These are phyloP conservation scores for Senecio squalidus DNA, from an alignment of 140 eudicot species.

Conservation along the genomic window DNA sequence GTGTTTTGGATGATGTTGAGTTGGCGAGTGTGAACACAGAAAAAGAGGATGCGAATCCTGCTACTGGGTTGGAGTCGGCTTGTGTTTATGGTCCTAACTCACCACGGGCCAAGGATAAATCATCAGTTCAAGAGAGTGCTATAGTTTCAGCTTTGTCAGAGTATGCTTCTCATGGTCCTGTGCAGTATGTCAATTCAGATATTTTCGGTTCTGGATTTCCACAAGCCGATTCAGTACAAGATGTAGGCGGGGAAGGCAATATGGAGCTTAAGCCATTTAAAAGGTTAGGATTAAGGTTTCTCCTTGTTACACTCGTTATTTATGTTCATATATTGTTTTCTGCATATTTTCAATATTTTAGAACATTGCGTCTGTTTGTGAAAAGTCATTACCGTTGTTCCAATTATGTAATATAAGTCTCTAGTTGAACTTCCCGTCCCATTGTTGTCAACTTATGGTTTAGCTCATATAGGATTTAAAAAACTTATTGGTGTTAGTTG, in stretches of 20 bases:
- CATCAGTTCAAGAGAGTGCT: slow-evolving; percentile 37
- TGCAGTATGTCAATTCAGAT: slow-evolving; percentile 37
- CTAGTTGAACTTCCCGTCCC: too few species aligned
- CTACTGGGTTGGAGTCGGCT: slow-evolving; percentile 36
- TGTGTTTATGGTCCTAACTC: slow-evolving; percentile 79
- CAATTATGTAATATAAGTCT: too few species aligned
- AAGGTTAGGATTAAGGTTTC: slow-evolving; percentile 41
- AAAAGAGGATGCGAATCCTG: slow-evolving; percentile 21
- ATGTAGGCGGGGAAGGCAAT: slow-evolving; percentile 32
- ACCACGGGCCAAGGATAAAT: slow-evolving; percentile 51
- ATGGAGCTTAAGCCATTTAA: slow-evolving; percentile 40
- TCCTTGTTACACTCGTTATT: not conserved
- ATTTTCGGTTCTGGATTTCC: slow-evolving; percentile 28
- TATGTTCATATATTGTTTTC: not conserved
- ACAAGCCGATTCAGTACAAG: slow-evolving; percentile 28
- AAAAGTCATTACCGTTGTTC: too few species aligned
- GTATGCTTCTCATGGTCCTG: slow-evolving; percentile 39
- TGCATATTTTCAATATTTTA: not conserved
- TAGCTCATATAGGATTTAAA: too few species aligned
- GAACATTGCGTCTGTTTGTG: not conserved
- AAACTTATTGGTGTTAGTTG: too few species aligned
- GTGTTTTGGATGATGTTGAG: slow-evolving; percentile 42
- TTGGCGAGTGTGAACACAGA: slow-evolving; percentile 28
- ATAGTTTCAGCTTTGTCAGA: slow-evolving; percentile 67
- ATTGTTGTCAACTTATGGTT: too few species aligned